Conservation (phyloP, 176 grass and related monocot genomes). For the Alopecurus myosuroides region DNA sequence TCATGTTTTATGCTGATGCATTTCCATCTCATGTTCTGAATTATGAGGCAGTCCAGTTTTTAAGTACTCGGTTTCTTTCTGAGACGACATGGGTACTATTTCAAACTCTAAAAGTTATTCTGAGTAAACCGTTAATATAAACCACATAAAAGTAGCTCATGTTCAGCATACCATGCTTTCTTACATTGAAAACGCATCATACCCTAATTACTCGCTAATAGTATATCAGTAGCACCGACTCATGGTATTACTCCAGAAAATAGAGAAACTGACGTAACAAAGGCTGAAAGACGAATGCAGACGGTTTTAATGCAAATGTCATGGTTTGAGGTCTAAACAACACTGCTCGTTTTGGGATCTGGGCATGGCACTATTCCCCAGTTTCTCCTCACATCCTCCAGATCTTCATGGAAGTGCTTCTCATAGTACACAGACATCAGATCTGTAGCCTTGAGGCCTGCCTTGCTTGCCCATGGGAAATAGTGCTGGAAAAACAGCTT, state of each 20-base stretch:
- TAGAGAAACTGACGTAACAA: neutral
- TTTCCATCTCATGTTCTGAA: neutral
- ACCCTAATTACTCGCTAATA: neutral
- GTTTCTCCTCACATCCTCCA: constrained; percentile 63
- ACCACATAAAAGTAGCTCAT: neutral
- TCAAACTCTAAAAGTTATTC: neutral
- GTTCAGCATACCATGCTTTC: neutral
- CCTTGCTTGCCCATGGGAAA: constrained; percentile 69
- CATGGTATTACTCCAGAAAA: neutral
- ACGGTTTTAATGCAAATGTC: neutral
- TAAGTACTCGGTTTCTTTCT: neutral
- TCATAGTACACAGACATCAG: constrained; percentile 95
- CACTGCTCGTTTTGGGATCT: constrained; percentile 21
- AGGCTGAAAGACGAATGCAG: neutral
- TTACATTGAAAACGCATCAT: neutral
- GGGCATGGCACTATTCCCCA: constrained; percentile 72
- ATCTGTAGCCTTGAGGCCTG: constrained; percentile 59
- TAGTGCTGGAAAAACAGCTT: constrained; percentile 70
- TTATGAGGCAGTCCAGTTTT: neutral
- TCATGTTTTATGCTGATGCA: neutral
- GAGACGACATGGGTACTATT: neutral
- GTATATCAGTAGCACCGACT: neutral
- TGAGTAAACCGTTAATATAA: neutral
- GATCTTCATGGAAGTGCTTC: constrained; percentile 85
- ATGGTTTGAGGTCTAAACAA: constrained; percentile 18